phyloP scores from a whole-genome alignment of 345 rosid species.

The Aethionema arabicum region DNA sequence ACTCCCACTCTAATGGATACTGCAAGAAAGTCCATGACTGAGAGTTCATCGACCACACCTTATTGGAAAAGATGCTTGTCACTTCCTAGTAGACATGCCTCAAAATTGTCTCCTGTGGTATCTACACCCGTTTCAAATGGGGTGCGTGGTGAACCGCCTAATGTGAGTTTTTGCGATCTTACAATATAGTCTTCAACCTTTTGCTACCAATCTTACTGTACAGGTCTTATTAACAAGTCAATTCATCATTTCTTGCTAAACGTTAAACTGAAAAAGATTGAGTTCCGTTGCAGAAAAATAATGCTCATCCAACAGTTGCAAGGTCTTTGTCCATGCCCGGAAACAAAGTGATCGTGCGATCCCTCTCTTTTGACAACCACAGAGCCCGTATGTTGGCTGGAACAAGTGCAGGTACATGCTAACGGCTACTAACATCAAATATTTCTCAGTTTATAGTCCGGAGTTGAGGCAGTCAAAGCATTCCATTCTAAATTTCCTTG shows the following conservation, averaged over 20 bases:
- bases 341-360: slow-evolving; percentile 75
- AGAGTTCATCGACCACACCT: slow-evolving; percentile 44
- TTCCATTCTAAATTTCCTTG: slow-evolving; percentile 2
- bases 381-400: slow-evolving; percentile 43
- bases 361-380: slow-evolving; percentile 58
- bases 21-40: slow-evolving; percentile 46
- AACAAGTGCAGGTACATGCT: slow-evolving; percentile 52
- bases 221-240: neutral
- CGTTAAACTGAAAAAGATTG: slow-evolving; percentile 1
- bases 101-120: slow-evolving; percentile 64
- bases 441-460: neutral
- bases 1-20: slow-evolving; percentile 46
- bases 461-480: slow-evolving; percentile 8
- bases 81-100: slow-evolving; percentile 68
- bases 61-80: slow-evolving; percentile 74
- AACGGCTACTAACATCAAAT: neutral
- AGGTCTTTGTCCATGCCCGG: slow-evolving; percentile 86
- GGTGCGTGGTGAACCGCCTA: slow-evolving; percentile 51
- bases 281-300: slow-evolving; percentile 55
- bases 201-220: neutral
- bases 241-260: neutral
- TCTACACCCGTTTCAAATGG: slow-evolving; percentile 59
- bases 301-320: slow-evolving; percentile 47
- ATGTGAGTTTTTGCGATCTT: slow-evolving; percentile 44
- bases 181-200: neutral